phyloP scores from a whole-genome alignment of 2,329 filamentous ascomycete species.

The Penicillium griseofulvum region DNA sequence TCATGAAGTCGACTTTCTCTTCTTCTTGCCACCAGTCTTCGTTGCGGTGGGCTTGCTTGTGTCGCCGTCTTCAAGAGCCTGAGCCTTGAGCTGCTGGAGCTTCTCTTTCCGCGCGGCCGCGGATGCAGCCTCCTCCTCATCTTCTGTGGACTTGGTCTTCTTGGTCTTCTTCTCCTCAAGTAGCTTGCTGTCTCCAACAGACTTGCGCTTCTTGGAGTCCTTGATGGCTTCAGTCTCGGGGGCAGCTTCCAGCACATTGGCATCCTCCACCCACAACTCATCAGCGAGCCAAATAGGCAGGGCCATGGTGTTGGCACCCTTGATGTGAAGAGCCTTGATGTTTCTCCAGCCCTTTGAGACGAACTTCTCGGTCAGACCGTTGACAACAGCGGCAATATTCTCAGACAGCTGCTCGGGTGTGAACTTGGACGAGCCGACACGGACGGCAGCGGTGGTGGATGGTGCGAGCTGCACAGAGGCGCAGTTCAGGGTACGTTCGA shows the following conservation, averaged over 20 bases:
- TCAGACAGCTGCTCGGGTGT: constrained; percentile 71
- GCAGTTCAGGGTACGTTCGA: constrained; percentile 72
- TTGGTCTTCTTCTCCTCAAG: constrained; percentile 41
- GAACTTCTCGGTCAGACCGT: constrained; percentile 70
- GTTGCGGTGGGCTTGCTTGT: constrained; percentile 20
- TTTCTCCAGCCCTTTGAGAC: constrained; percentile 86
- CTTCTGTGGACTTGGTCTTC: constrained; percentile 38
- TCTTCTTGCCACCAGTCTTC: constrained; percentile 35
- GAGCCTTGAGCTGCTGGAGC: constrained; percentile 50
- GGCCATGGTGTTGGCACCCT: constrained; percentile 81
- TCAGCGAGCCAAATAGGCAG: constrained; percentile 93
- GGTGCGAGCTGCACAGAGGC: constrained; percentile 78
- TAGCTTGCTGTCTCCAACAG: constrained; percentile 32
- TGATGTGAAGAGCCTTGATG: constrained; percentile 81
- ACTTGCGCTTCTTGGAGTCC: constrained; percentile 58
- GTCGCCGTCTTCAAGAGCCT: constrained; percentile 46
- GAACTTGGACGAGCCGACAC: constrained; percentile 74
- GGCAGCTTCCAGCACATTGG: constrained; percentile 63
- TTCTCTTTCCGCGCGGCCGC: constrained; percentile 47
- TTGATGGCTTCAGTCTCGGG: constrained; percentile 36
- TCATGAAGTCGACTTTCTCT: constrained; percentile 42
- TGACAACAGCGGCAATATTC: constrained; percentile 73
- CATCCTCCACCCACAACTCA: constrained; percentile 82
- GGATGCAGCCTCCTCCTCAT: constrained; percentile 37
- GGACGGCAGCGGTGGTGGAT: constrained; percentile 74